Conservation (phyloP, 2,329 filamentous ascomycete species). For the Pochonia chlamydosporia region DNA sequence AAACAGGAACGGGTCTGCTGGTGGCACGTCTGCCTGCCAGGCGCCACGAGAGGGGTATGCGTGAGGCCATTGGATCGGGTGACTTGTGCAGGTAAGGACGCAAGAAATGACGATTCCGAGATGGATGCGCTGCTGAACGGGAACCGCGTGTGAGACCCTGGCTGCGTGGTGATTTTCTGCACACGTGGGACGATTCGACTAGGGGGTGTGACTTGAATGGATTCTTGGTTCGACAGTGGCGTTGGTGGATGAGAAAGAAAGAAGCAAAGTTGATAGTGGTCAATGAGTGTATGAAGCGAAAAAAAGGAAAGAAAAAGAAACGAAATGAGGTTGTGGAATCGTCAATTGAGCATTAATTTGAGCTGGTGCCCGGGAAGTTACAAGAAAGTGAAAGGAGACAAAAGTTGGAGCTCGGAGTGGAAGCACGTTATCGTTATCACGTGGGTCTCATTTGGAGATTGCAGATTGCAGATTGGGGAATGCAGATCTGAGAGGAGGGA, state of each 20-base stretch:
- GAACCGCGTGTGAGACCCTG: background rate
- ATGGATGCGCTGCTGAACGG: background rate
- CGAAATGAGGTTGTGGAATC: too few species aligned
- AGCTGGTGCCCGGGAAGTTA: too few species aligned
- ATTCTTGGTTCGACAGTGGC: too few species aligned
- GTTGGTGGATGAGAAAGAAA: background rate
- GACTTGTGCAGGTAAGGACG: background rate
- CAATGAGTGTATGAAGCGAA: background rate
- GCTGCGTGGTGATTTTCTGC: background rate
- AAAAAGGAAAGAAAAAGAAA: background rate
- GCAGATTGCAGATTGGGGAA: too few species aligned
- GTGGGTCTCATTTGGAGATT: too few species aligned
- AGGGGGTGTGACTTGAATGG: too few species aligned
- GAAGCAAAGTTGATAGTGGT: background rate
- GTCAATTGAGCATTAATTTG: too few species aligned
- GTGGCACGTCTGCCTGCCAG: conserved; percentile 16
- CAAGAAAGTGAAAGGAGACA: too few species aligned
- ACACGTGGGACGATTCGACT: background rate
- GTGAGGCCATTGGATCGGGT: conserved; percentile 23
- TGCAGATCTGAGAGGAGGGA: too few species aligned
- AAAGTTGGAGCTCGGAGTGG: too few species aligned
- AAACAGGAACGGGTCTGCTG: conserved; percentile 9
- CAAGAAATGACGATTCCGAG: background rate
- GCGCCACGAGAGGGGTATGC: conserved; percentile 21
- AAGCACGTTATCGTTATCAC: too few species aligned